Percentiles rank a stretch among this genome's conserved stretches.
Conservation (phyloP, 441 rosid species). For the Viola pubescens region DNA sequence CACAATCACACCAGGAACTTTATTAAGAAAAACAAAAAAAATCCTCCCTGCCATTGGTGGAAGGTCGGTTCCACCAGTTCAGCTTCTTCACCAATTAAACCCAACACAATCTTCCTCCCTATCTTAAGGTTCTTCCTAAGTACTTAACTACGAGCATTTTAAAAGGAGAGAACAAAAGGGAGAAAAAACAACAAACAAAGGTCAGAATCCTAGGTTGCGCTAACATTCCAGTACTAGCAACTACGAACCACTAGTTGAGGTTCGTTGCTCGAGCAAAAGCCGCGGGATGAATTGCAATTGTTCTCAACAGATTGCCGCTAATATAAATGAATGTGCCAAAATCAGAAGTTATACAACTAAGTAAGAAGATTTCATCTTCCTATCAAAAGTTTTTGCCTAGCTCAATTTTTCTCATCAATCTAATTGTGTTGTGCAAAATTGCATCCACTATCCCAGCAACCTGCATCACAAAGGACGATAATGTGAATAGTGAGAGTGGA, state of each 20-base stretch:
- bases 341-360: conserved; percentile 20
- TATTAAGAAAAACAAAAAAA: no score
- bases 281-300: conserved; percentile 6
- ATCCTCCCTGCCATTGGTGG: no score
- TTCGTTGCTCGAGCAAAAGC: no score
- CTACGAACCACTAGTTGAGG: not conserved
- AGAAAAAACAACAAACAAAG: not conserved
- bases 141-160: not conserved
- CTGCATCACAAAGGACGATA: conserved; percentile 34
- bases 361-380: conserved; percentile 15
- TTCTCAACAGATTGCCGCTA: conserved; percentile 16
- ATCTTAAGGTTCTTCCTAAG: no score
- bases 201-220: no score
- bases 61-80: no score
- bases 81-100: no score
- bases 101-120: no score
- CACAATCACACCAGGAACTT: no score
- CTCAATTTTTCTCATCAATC: conserved; percentile 79
- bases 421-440: conserved; percentile 70
- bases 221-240: not conserved
- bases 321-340: conserved; percentile 11
- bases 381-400: conserved; percentile 81
- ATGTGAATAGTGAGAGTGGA: not conserved
- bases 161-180: not conserved
- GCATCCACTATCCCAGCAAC: conserved; percentile 97